Base-by-base conservation (phyloP, 225 moss, liverwort and hornwort species). In the Pseudoscleropodium purum region DNA sequence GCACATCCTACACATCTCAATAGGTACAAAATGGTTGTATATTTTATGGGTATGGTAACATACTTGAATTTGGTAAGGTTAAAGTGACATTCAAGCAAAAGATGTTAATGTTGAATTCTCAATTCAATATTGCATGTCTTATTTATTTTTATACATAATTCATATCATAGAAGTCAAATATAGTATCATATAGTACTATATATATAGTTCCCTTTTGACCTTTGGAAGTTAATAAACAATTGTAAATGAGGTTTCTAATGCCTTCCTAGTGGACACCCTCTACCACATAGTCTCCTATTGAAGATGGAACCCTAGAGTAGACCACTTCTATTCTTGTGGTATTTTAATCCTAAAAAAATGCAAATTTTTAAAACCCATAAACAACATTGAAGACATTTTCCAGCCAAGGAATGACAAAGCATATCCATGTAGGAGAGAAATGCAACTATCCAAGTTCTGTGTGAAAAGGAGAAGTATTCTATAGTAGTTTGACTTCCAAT, bases 291-390 rank as follows among this genome's bases (percentile, higher is more conserved):
- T 36, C 24, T 36, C 9, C 19, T 11, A 75, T 24, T 37, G 14
- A 54, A 0, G 37, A 36, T 78, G 37, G 36, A 59, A 10, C 23
- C 3, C 3, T 36, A 36, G 3, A 24, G 1, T 52, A 34, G 8
- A 51, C 8, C 4, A 34, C 8, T 13, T 8, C 0, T 34, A 1
- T 0, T 23, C 36, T 77, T 34, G 8, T 36, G 9, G 9, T 23
- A 23, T 6, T 29, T 7, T 2, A 47, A 18, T 2, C 18, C 9
- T 0, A 2, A 0, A 1, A 56, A 54, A 25, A 15, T 11, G 2
- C 5, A 15, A 15, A 2, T 5, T 25, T 37, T 24, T 34, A 9
- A 1, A 57, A 20, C 9, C 59, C 23, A 59, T 59, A 4, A 21
- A 21, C 5, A 8, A 21, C 9, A 57, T 20, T 20, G 3, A 20